A percentile compares a stretch with the other conserved stretches of the same genome.
phyloP scores from a whole-genome alignment of 495 filamentous ascomycete genomes.

The Cairneyella variabilis region DNA sequence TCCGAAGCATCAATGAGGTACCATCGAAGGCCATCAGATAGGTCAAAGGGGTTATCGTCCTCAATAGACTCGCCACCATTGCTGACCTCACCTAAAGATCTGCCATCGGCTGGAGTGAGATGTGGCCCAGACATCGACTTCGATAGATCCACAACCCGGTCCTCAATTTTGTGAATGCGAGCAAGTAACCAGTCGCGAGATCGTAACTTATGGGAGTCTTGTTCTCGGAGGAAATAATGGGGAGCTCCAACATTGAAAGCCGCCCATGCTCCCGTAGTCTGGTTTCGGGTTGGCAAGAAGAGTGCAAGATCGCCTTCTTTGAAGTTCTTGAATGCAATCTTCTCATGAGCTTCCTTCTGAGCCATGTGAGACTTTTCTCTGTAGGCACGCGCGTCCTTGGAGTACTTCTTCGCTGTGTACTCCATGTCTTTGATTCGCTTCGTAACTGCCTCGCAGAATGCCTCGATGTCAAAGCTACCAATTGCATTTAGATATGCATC shows the following conservation, averaged over 20 bases:
- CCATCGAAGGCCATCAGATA: conserved; percentile 94
- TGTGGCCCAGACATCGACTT: conserved; percentile 57
- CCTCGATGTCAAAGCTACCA: conserved; percentile 73
- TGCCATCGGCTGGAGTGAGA: conserved; percentile 45
- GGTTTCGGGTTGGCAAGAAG: conserved; percentile 92
- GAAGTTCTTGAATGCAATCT: conserved; percentile 95
- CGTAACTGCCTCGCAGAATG: conserved; percentile 74
- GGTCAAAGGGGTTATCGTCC: conserved; percentile 96
- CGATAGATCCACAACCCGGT: conserved; percentile 88
- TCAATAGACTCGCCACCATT: conserved; percentile 56
- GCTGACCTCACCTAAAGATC: conserved; percentile 43
- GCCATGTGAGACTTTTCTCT: conserved; percentile 81
- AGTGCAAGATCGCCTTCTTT: conserved; percentile 95
- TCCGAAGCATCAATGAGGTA: conserved; percentile 91
- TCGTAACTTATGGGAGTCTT: conserved; percentile 79
- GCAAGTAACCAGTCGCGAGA: conserved; percentile 90
- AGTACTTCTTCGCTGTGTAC: conserved; percentile 81
- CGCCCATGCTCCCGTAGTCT: conserved; percentile 91
- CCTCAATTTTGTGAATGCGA: conserved; percentile 86
- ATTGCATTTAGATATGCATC: conserved; percentile 64
- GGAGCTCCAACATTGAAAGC: conserved; percentile 97
- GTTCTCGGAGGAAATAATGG: conserved; percentile 94
- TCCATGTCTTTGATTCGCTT: conserved; percentile 90
- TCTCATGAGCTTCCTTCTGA: conserved; percentile 87
- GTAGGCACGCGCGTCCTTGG: conserved; percentile 80